Evolutionary conservation across 108 stramenopile species (phyloP).

Genomic region (Pseudonitzschia multiseries): DNA sequence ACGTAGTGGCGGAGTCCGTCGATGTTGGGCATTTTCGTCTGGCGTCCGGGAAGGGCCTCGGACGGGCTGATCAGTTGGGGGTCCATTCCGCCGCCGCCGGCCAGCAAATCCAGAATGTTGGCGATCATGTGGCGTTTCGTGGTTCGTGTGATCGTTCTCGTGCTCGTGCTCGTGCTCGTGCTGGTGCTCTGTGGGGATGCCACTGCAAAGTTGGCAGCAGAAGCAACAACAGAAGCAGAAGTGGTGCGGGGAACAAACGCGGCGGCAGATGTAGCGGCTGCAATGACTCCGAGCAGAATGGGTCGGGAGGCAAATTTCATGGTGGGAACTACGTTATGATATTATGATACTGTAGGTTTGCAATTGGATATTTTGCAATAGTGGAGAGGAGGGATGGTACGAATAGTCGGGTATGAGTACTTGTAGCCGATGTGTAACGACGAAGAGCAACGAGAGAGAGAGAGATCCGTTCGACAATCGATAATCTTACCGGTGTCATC

Average conservation of each 20-base stretch:
- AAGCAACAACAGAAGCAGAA: not conserved
- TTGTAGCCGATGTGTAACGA: too few species aligned
- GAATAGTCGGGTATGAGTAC: too few species aligned
- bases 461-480: too few species aligned
- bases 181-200: slow-evolving; percentile 12
- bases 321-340: too few species aligned
- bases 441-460: too few species aligned
- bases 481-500: too few species aligned
- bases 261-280: slow-evolving; percentile 11
- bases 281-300: not conserved
- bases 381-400: too few species aligned
- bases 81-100: slow-evolving; percentile 35
- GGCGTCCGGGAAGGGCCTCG: slow-evolving; percentile 65
- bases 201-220: too few species aligned
- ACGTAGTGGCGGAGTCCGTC: slow-evolving; percentile 62
- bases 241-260: slow-evolving; percentile 6
- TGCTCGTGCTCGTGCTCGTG: too few species aligned
- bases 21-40: slow-evolving; percentile 62
- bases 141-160: too few species aligned
- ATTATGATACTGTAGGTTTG: not conserved
- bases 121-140: slow-evolving; percentile 47
- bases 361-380: too few species aligned
- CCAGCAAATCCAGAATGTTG: slow-evolving; percentile 55
- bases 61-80: slow-evolving; percentile 49
- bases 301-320: slow-evolving; percentile 9